Conservation (phyloP, 2,329 filamentous ascomycete genomes). For the Aureobasidium sp. region DNA sequence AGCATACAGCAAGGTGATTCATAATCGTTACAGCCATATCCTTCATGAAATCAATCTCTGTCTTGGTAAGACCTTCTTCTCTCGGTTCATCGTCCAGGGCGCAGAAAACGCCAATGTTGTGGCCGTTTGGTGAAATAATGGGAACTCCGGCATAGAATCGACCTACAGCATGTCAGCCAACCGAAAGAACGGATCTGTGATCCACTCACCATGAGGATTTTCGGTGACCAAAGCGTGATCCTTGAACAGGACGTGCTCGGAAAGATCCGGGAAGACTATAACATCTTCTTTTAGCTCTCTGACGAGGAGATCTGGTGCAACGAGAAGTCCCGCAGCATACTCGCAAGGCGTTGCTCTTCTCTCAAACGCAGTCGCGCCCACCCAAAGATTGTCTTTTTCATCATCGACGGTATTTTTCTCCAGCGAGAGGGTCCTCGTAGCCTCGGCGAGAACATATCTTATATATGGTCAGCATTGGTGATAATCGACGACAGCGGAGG, state of each 20-base stretch:
- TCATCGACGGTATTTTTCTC: slow-evolving; percentile 19
- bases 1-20: slow-evolving; percentile 19
- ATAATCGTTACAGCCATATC: slow-evolving; percentile 23
- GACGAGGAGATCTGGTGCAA: background rate
- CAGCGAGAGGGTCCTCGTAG: slow-evolving; percentile 39
- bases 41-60: slow-evolving; percentile 20
- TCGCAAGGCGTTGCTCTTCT: slow-evolving; percentile 20
- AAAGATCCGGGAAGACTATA: slow-evolving; percentile 18
- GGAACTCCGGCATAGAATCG: slow-evolving; percentile 28
- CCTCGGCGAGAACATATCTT: slow-evolving; percentile 44
- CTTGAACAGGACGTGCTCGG: slow-evolving; percentile 25
- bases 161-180: slow-evolving; percentile 13
- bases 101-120: slow-evolving; percentile 26
- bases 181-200: too few relatives aligned
- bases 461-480: background rate
- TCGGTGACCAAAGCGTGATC: slow-evolving; percentile 21
- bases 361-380: slow-evolving; percentile 22
- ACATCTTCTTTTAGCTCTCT: slow-evolving; percentile 18
- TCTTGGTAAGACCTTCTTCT: slow-evolving; percentile 14
- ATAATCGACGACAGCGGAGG: slow-evolving; percentile 28
- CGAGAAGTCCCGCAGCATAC: slow-evolving; percentile 19
- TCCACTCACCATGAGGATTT: background rate
- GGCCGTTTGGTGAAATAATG: slow-evolving; percentile 22
- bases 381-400: slow-evolving; percentile 21
- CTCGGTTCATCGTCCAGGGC: slow-evolving; percentile 23